Base-by-base conservation (phyloP, 768 basidiomycete genomes). In the Pleurotus citrinopileatus region DNA sequence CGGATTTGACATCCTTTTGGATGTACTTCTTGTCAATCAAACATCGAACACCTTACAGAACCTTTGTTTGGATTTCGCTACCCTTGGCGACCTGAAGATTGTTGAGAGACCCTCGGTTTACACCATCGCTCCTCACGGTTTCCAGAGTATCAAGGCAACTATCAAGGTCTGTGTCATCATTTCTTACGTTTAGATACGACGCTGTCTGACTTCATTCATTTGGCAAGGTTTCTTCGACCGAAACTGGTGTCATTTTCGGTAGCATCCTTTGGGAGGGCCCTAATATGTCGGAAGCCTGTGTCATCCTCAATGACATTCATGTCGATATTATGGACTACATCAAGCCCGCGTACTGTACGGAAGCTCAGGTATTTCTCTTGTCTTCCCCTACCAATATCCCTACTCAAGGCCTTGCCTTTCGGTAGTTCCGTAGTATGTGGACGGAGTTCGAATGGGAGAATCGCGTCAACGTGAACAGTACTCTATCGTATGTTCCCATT, bases 381-480 rank as follows among this genome's bases (percentile, higher is more conserved):
- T 55, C 53, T 10, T 43, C 22, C 26, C 48, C 46, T 10, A 20
- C 34, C 26, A 36, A 4, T 52, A 40, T 48, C 48, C 38, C 19
- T n/a, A n/a, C 25, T 54, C 19, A 32, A 10, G 25, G 29, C 27
- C 34, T 23, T 52, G 22, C 28, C 42, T 20, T 29, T 43, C 46
- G 10, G 15, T 58, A 95, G 89, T 96, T 96, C 84, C 84, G 96
- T 27, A 91, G 84, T 68, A 96, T 96, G 94, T 97, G 96, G 96
- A 99, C 95, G 23, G 97, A 98, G 70, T 99, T 99, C 63, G 96
- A 99, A 69, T 99, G 96, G 96, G 96, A 99, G 79, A 99, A 99
- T 73, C 83, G 95, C 62, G 96, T 98, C 53, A 98, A 98, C 65
- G 91, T 98, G 52, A 87, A 86, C 59, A 90, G 87, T 42, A 71